Base-by-base conservation (phyloP, 2,329 filamentous ascomycete species). In the Trichophyton equinum region DNA sequence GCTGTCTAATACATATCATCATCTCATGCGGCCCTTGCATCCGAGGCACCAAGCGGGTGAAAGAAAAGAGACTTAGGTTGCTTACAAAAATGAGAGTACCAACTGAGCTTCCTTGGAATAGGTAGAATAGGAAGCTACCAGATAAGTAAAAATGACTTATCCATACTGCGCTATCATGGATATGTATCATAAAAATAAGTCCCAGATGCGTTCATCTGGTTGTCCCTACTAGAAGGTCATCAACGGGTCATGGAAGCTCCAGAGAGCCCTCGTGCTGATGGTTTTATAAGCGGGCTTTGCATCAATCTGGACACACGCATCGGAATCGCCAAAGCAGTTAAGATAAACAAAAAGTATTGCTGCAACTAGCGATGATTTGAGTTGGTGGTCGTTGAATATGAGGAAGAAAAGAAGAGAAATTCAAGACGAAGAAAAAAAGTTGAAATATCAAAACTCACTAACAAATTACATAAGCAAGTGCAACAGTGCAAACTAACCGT, bases 241-340 rank as follows among this genome's bases (percentile, higher is more conserved):
- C 74, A 76, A 67, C 74, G 73, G 68, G 72, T 77, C 72, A 73
- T 76, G 73, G 69, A 63, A 73, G 70, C 70, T 59, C 60, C 33
- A 58, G 65, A 65, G 64, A 75, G 73, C 72, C 73, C 74, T 89
- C 86, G 83, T 84, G 82, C 84, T 82, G 81, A 89, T 86, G 86
- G 86, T 89, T 89, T 89, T 89, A 86, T 78, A 86, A 83, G 82
- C 82, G 85, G 81, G 75, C 73, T 75, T 70, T 63, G 70, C 80
- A 78, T 65, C 60, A 70, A 76, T 89, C 86, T 89, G 77, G 86
- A 87, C 86, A 76, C 79, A 82, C 82, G 74, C 81, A 82, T 83
- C 83, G 82, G 83, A 87, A 79, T 86, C 82, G 80, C 79, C 83
- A 86, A 82, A 79, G 79, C 81, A 82, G 80, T 84, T 68, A 77